Base-by-base conservation (phyloP, 2,329 filamentous ascomycete genomes). In the Paracamarosporium sp. region DNA sequence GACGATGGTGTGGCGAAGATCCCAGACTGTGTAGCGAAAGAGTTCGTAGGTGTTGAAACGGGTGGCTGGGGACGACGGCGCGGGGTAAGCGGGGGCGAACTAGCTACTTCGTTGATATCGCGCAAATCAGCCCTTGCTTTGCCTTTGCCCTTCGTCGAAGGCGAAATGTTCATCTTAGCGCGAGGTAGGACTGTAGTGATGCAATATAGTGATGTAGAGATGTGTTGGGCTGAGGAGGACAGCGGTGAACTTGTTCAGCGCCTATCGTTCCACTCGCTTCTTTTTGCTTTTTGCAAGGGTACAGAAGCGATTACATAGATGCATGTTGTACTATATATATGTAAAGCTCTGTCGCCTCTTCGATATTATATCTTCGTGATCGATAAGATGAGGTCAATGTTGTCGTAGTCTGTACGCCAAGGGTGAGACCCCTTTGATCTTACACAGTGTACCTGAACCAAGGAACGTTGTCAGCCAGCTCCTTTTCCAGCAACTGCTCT, bases 391-490 rank as follows among this genome's bases (percentile, higher is more conserved):
- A 27, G 9, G 22, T 7, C 8, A 6, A 9, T 15, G 40, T 11
- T 24, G 40, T 25, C 40, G 40, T 22, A 43, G 11, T 25, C 9
- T 5, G 17, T 25, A 11, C 17, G 9, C 8, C 13, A 12, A 38
- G n/a, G n/a, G 13, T 17, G n/a, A 38, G 3, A n/a, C 5, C 15
- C n/a, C 5, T 43, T 6, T 6, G 6, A 43, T 9, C 20, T 43
- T 46, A 54, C 36, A 71, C 63, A 27, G 68, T 73, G 46, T 78
- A 79, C 46, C 76, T 69, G 55, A 78, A 79, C 69, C 76, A 78
- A 11, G 68, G 81, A 50, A 86, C 86, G 57, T 82, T 76, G 67
- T 88, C 86, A 8, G 86, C 86, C 56, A 79, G 78, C 59, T 87
- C 80, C 30, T 80, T 74, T 77, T 88, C 84, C 12, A 76, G 46